Base-by-base conservation (phyloP, 352 stramenopile species). In the Nannochloropsis limnetica region DNA sequence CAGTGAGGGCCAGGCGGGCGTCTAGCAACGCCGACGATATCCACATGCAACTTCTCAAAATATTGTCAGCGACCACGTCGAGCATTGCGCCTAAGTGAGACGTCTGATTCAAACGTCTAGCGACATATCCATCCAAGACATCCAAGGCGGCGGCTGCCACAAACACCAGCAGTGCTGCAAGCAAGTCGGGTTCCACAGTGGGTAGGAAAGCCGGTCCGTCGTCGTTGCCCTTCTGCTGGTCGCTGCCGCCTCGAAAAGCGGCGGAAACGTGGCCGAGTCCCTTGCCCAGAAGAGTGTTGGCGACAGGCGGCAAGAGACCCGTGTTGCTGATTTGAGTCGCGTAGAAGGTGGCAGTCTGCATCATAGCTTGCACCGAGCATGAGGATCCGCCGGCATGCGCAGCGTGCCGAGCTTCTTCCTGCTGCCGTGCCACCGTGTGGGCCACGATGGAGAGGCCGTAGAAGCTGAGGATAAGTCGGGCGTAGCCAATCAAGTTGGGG, bases 301-400 rank as follows among this genome's bases (percentile, higher is more conserved):
- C 61, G 11, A 22, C 25, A 11, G 6, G 61, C n/a, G 61, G n/a
- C 11, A 74, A 29, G 9, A 74, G 22, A 15, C 11, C 11, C 61
- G 61, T 25, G 22, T 25, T 74, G 61, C 61, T 29, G 61, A 29
- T 15, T 31, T 74, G 61, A 6, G 61, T 29, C 2, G 61, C 61
- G 61, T 74, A 74, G 22, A 31, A 29, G n/a, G 61, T 74, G n/a
- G 61, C 61, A 25, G 25, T 74, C 61, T 74, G 61, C 61, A 74
- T 29, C n/a, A 74, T 29, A 22, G 61, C 61, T 20, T 74, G 61
- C 61, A 74, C 61, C 6, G 61, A 74, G 61, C 61, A 74, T 4
- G 61, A 25, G 3, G 61, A 25, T 22, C 25, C 61, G n/a, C 3
- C 61, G 61, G 15, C 61, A 8, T 31, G 25, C 11, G 25, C n/a